phyloP scores from a whole-genome alignment of 192 early-diverging fungal species.

The Helicostylum pulchrum region DNA sequence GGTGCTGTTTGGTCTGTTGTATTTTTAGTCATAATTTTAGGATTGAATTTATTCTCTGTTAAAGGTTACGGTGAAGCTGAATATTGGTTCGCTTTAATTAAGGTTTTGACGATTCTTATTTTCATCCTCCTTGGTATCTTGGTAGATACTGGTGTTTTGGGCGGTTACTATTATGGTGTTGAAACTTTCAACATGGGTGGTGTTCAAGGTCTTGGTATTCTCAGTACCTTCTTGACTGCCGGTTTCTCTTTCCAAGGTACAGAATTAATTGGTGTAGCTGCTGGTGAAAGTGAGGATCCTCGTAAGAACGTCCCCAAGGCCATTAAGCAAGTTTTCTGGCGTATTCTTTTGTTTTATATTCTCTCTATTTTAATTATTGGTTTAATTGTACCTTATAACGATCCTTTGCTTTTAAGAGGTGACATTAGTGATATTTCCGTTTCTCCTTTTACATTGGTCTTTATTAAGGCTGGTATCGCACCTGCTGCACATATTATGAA shows the following conservation, averaged over 20 bases:
- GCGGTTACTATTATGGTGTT: constrained; percentile 59
- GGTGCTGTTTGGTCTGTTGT: constrained; percentile 44
- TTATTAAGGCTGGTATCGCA: constrained; percentile 52
- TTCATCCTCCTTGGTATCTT: constrained; percentile 82
- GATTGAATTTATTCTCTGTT: constrained; percentile 71
- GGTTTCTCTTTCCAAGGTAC: constrained; percentile 88
- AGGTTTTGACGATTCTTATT: constrained; percentile 79
- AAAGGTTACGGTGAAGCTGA: constrained; percentile 86
- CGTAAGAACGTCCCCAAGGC: constrained; percentile 70
- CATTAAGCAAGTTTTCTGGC: constrained; percentile 73
- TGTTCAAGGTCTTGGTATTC: constrained; percentile 58
- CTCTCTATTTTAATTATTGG: constrained; percentile 66
- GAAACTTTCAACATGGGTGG: constrained; percentile 60
- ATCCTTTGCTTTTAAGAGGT: constrained; percentile 46
- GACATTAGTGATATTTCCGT: constrained; percentile 42
- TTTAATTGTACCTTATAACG: constrained; percentile 60
- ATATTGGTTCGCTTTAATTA: constrained; percentile 81
- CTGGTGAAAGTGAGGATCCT: constrained; percentile 80
- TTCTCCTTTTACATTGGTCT: constrained; percentile 68
- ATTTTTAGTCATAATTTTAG: constrained; percentile 62
- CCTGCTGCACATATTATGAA: constrained; percentile 64
- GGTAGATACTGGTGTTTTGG: constrained; percentile 64
- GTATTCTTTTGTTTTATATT: constrained; percentile 72
- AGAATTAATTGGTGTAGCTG: constrained; percentile 88
- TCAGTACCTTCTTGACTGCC: constrained; percentile 72